Conservation (phyloP, 2,329 filamentous ascomycete genomes). For the Rutstroemia sydowiana region DNA sequence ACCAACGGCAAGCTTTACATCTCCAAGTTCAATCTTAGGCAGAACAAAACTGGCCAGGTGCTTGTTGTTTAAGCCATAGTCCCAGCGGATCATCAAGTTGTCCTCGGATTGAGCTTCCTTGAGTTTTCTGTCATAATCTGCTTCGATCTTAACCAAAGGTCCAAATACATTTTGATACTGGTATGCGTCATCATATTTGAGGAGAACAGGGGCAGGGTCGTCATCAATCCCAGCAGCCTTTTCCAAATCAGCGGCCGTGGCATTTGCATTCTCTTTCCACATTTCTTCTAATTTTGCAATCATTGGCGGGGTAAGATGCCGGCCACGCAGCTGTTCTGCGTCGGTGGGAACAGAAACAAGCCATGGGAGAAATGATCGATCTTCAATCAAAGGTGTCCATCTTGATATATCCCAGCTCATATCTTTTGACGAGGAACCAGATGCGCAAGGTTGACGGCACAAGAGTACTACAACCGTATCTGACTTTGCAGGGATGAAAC, state of each 20-base stretch:
- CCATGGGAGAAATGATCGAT: constrained; percentile 91
- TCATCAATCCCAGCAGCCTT: constrained; percentile 89
- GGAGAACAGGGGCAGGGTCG: constrained; percentile 82
- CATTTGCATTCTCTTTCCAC: constrained; percentile 92
- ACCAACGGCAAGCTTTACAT: constrained; percentile 95
- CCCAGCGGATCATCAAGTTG: constrained; percentile 88
- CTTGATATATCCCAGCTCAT: constrained; percentile 99
- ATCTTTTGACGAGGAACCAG: constrained; percentile 92
- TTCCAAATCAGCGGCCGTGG: constrained; percentile 85
- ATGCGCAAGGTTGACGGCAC: constrained; percentile 92
- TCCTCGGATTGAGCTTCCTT: constrained; percentile 98
- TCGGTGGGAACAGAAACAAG: constrained; percentile 84
- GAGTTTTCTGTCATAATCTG: constrained; percentile 96
- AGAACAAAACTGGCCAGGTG: constrained; percentile 91
- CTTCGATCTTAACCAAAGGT: constrained; percentile 96
- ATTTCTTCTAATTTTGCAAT: constrained; percentile 95
- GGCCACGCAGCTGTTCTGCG: constrained; percentile 89
- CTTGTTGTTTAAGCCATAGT: constrained; percentile 93
- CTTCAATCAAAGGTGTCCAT: constrained; percentile 96
- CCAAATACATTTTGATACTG: constrained; percentile 99
- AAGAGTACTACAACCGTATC: constrained; percentile 96
- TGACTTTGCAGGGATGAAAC: constrained; percentile 97
- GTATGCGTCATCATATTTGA: constrained; percentile 94
- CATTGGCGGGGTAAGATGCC: constrained; percentile 87
- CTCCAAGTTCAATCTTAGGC: constrained; percentile 93